A percentile compares a stretch with the other conserved stretches of the same genome.
Evolutionary conservation across 2,329 filamentous ascomycete genomes (phyloP).

Genomic region (Aspergillus unguis): DNA sequence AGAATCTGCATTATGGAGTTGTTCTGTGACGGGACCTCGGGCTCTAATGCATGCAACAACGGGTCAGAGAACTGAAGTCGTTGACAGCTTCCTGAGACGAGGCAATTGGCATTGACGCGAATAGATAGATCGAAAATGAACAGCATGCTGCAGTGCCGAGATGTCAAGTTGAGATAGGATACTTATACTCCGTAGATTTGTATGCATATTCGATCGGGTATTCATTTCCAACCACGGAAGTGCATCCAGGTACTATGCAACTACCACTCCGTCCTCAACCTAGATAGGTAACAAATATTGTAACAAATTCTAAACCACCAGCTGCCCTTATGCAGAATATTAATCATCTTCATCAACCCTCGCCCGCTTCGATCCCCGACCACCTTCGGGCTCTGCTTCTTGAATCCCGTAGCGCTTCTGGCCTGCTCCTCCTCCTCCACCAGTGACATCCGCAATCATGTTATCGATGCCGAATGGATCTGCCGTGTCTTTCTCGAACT

Average conservation of each 20-base stretch:
- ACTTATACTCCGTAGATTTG: neutral
- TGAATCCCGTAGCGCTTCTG: constrained; percentile 46
- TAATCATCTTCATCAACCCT: constrained; percentile 68
- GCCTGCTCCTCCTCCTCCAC: constrained; percentile 42
- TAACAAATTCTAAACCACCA: constrained; percentile 3
- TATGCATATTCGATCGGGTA: neutral
- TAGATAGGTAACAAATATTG: neutral
- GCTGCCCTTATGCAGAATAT: neutral
- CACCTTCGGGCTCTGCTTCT: constrained; percentile 33
- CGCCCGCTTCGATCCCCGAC: constrained; percentile 62
- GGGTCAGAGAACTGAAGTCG: no score
- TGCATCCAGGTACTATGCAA: no score
- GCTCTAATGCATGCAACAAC: no score
- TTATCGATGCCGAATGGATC: constrained; percentile 95
- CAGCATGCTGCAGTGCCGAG: no score
- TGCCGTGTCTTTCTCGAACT: constrained; percentile 84
- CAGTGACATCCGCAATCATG: constrained; percentile 77
- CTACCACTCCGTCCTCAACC: neutral
- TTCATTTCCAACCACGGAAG: neutral
- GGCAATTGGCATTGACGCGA: no score
- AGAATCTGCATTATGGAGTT: neutral
- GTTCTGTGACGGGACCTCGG: no score
- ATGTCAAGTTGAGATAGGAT: neutral
- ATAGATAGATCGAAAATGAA: no score
- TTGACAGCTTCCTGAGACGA: no score